Evolutionary conservation across 176 grass and related monocot species (phyloP).

Genomic region (Oryza nivara): DNA sequence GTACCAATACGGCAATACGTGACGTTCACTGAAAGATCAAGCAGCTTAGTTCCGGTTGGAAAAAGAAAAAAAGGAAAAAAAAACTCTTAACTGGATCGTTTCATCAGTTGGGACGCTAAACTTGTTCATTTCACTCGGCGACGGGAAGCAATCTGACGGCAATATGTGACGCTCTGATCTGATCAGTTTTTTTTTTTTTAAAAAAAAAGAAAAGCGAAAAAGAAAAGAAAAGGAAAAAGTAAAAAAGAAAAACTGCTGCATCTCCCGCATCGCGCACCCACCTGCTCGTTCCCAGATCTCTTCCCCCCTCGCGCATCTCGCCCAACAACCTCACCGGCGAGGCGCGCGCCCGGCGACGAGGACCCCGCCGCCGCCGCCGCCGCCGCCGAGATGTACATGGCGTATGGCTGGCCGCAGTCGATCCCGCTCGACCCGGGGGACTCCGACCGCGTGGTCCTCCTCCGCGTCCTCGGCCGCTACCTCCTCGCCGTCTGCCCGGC

Average conservation of each 20-base stretch:
- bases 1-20: too few relatives aligned
- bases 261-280: conserved; percentile 35
- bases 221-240: neutral
- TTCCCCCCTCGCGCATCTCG: conserved; percentile 38
- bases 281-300: conserved; percentile 54
- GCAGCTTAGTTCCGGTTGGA: too few relatives aligned
- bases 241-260: conserved; percentile 27
- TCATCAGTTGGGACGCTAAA: too few relatives aligned
- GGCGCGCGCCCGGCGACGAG: conserved; percentile 7
- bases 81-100: too few relatives aligned
- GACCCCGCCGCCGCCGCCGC: conserved; percentile 19
- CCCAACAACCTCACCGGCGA: conserved; percentile 31
- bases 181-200: too few relatives aligned
- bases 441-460: conserved; percentile 77
- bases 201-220: neutral
- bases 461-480: conserved; percentile 75
- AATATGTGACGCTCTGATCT: too few relatives aligned
- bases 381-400: conserved; percentile 79
- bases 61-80: too few relatives aligned
- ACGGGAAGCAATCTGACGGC: too few relatives aligned
- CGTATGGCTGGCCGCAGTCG: conserved; percentile 96
- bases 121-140: too few relatives aligned
- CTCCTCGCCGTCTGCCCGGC: conserved; percentile 80
- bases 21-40: too few relatives aligned
- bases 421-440: conserved; percentile 73